Conservation (phyloP, 371 early-diverging fungal species). For the Phascolomyces articulosus region DNA sequence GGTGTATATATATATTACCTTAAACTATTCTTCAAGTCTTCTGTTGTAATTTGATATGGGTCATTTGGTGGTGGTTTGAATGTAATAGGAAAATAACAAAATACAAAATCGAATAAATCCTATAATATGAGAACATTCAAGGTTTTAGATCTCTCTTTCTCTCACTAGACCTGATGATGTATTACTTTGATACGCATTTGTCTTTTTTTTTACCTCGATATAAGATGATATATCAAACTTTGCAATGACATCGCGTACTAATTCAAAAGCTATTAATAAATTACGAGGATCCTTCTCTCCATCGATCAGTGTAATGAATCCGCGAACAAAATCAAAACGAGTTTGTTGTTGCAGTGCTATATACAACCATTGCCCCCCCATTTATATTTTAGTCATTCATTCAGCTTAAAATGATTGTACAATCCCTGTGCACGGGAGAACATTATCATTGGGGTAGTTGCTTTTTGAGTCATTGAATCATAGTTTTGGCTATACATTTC, state of each 20-base stretch:
- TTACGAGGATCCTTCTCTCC: constrained; percentile 98
- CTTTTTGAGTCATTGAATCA: no score
- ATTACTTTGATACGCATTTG: no score
- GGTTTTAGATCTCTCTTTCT: no score
- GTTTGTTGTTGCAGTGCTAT: constrained; percentile 30
- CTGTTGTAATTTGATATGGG: constrained; percentile 89
- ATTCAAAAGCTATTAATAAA: constrained; percentile 81
- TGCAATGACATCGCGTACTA: constrained; percentile 63
- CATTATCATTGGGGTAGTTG: no score
- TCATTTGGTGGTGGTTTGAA: constrained; percentile 95
- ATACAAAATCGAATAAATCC: constrained; percentile 93
- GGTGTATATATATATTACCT: constrained; percentile 18
- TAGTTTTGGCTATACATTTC: no score
- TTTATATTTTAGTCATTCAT: no score
- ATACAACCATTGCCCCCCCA: no score
- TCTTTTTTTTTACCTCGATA: constrained; percentile 62
- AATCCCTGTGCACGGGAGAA: no score
- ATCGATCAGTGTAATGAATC: constrained; percentile 87
- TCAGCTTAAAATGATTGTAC: no score
- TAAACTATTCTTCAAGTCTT: constrained; percentile 82
- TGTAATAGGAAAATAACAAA: constrained; percentile 98
- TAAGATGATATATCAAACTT: constrained; percentile 76
- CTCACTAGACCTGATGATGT: no score
- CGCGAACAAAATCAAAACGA: constrained; percentile 73
- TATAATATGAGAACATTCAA: constrained; percentile 20